Conservation (phyloP, 2,329 filamentous ascomycete genomes). For the Teratosphaeria pseudoeucalypti region DNA sequence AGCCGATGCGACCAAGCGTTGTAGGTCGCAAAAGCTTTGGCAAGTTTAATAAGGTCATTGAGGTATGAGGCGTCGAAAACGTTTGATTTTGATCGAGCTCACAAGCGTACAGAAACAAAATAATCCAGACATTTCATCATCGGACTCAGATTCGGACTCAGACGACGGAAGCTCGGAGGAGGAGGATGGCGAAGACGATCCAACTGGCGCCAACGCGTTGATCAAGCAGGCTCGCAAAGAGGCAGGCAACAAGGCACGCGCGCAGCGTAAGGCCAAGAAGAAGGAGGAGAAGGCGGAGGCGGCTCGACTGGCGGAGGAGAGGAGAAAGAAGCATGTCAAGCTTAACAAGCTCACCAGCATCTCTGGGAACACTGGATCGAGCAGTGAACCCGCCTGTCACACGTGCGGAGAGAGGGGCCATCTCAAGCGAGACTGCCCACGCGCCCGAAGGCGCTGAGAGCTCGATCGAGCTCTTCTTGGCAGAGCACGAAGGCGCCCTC, state of each 20-base stretch:
- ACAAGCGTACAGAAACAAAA: conserved; percentile 1
- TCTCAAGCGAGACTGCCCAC: conserved; percentile 46
- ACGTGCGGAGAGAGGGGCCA: conserved; percentile 54
- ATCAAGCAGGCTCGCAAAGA: conserved; percentile 38
- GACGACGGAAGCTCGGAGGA: conserved; percentile 23
- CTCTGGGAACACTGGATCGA: conserved; percentile 35
- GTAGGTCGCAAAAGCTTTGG: conserved; percentile 41
- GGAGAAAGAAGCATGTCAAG: conserved; percentile 57
- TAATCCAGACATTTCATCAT: neutral
- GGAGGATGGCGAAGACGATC: conserved; percentile 32
- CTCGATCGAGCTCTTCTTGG: neutral
- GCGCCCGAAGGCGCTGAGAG: conserved; percentile 5
- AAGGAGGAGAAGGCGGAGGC: conserved; percentile 40
- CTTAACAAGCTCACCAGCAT: conserved; percentile 47
- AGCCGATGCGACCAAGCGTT: conserved; percentile 21
- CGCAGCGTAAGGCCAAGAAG: conserved; percentile 37
- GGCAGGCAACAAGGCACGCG: conserved; percentile 32
- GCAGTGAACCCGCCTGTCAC: conserved; percentile 42
- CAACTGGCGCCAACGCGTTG: conserved; percentile 30
- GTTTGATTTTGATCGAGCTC: conserved; percentile 9
- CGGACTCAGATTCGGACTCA: conserved; percentile 15
- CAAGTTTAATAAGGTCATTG: conserved; percentile 32
- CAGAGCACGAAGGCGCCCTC: neutral
- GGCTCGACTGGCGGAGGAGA: conserved; percentile 46
- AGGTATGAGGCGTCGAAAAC: conserved; percentile 14